phyloP scores from a whole-genome alignment of 1,284 basidiomycete genomes.

The Apiotrichum laibachii region DNA sequence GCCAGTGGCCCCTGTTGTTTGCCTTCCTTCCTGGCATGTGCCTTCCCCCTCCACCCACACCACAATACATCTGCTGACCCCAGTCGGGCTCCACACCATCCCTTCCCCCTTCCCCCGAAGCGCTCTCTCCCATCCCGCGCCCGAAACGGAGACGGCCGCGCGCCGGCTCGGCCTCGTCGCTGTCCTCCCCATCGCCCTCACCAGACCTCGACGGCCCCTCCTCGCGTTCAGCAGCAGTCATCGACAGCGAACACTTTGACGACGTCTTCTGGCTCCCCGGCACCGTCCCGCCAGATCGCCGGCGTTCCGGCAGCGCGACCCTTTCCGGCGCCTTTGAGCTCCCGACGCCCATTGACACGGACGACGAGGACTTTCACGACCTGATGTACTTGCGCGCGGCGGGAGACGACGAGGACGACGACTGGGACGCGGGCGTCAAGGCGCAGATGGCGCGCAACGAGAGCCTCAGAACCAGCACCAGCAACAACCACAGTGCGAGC shows the following conservation, averaged over 20 bases:
- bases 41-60: neutral
- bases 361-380: constrained; percentile 10
- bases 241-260: constrained; percentile 22
- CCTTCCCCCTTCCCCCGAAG: constrained; percentile 16
- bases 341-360: constrained; percentile 3
- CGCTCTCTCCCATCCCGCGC: constrained; percentile 19
- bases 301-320: neutral
- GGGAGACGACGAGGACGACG: constrained; percentile 9
- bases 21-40: neutral
- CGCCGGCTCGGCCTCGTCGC: constrained; percentile 13
- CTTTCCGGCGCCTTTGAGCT: constrained; percentile 2
- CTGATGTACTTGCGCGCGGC: constrained; percentile 13
- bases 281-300: constrained; percentile 1
- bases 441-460: constrained; percentile 10
- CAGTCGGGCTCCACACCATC: constrained; percentile 23
- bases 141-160: constrained; percentile 18
- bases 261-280: constrained; percentile 18
- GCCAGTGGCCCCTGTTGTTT: neutral
- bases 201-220: constrained; percentile 7
- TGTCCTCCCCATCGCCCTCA: constrained; percentile 12
- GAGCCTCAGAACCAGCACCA: too few relatives aligned
- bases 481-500: neutral
- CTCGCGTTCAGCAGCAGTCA: constrained; percentile 8
- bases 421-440: constrained; percentile 16
- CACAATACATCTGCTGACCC: neutral